Conservation (phyloP, 1,139 yeast genomes). For the Debaryomyces coudertii region DNA sequence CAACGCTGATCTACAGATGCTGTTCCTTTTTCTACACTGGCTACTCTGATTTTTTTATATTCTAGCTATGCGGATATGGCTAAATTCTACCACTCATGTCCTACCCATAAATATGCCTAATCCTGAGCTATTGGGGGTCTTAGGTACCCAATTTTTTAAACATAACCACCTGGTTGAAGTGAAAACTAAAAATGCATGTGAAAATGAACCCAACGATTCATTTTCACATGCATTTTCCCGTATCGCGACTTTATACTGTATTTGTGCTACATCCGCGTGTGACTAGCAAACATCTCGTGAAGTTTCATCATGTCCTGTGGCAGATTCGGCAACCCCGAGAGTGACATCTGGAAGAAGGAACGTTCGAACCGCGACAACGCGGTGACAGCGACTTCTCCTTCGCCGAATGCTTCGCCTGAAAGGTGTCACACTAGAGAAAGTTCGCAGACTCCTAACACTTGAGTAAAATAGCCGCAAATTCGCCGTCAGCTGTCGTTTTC, state of each 20-base stretch:
- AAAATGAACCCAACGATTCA: neutral
- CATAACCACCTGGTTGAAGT: neutral
- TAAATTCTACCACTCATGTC: neutral
- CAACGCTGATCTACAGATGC: neutral
- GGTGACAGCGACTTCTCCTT: too few relatives aligned
- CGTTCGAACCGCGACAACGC: neutral
- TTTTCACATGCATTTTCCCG: neutral
- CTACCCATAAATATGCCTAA: neutral
- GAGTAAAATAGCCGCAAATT: conserved; percentile 8
- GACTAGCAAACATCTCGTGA: neutral
- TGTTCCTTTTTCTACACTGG: neutral
- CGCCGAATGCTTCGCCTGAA: neutral
- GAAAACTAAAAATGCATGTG: neutral
- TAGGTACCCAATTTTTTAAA: too few relatives aligned
- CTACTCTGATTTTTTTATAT: neutral
- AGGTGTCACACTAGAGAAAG: too few relatives aligned
- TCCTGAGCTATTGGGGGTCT: neutral
- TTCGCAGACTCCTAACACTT: conserved; percentile 1
- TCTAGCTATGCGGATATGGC: neutral
- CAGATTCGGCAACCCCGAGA: neutral
- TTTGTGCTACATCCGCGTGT: neutral
- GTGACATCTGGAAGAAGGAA: too few relatives aligned
- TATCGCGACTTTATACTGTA: neutral
- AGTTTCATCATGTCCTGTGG: neutral
- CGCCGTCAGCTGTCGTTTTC: neutral